Evolutionary conservation across 139 green algal species (phyloP).

Genomic region (Pseudopediastrum boryanum): DNA sequence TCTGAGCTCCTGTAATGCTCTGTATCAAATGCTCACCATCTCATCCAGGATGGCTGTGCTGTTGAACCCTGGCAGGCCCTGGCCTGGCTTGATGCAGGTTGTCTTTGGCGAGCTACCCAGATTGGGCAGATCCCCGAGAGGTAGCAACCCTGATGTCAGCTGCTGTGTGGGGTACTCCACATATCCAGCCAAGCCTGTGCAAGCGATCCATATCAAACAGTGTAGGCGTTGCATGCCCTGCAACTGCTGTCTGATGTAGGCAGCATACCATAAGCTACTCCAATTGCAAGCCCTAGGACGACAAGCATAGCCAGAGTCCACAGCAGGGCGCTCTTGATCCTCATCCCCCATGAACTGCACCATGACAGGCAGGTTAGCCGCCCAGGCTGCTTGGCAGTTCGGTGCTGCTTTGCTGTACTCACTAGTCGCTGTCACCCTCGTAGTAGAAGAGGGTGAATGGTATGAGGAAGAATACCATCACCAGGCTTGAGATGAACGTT

Average conservation of each 20-base stretch:
- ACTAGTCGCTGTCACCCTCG: slow-evolving; percentile 92
- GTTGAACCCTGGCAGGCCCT: slow-evolving; percentile 28
- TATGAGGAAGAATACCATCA: slow-evolving; percentile 85
- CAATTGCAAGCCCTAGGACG: slow-evolving; percentile 69
- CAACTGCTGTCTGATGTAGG: not conserved
- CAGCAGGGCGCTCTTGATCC: slow-evolving; percentile 60
- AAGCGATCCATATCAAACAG: not conserved
- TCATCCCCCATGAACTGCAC: slow-evolving; percentile 65
- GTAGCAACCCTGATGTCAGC: slow-evolving; percentile 76
- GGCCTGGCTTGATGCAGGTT: slow-evolving; percentile 29
- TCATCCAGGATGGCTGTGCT: not conserved
- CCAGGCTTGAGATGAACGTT: slow-evolving; percentile 83
- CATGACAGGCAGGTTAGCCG: not conserved
- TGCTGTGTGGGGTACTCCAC: slow-evolving; percentile 83
- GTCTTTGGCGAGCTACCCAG: slow-evolving; percentile 5
- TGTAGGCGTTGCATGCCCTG: no score
- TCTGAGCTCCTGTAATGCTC: no score
- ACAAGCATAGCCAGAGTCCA: slow-evolving; percentile 62
- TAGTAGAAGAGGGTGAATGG: slow-evolving; percentile 98
- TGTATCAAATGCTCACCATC: slow-evolving; percentile 2
- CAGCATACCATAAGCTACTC: slow-evolving; percentile 73
- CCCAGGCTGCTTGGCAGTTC: not conserved
- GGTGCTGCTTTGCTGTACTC: not conserved
- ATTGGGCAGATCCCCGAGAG: slow-evolving; percentile 18
- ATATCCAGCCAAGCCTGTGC: slow-evolving; percentile 80